phyloP scores from a whole-genome alignment of 2,329 filamentous ascomycete genomes.

The Phaeosphaeriaceae sp. region DNA sequence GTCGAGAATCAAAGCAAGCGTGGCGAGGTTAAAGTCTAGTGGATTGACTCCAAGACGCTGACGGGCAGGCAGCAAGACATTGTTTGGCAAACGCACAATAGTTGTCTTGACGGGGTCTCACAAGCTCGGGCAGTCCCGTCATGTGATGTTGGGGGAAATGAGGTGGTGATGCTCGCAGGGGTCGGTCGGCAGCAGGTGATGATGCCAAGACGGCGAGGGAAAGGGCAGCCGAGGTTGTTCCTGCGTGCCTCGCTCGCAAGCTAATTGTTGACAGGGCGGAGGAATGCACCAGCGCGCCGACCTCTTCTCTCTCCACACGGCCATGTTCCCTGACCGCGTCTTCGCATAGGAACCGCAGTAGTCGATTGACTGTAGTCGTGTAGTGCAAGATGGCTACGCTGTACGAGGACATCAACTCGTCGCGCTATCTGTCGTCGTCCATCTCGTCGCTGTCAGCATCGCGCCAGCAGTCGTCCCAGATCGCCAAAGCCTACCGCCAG shows the following conservation, averaged over 20 bases:
- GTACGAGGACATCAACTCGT: constrained; percentile 60
- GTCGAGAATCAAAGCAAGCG: constrained; percentile 24
- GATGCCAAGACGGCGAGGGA: constrained; percentile 22
- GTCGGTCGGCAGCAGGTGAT: constrained; percentile 10
- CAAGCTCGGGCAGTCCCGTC: constrained; percentile 1
- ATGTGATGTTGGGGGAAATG: constrained; percentile 3
- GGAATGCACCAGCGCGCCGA: constrained; percentile 18
- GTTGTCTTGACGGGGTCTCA: constrained; percentile 2
- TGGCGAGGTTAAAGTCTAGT: constrained; percentile 8
- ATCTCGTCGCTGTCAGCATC: constrained; percentile 74
- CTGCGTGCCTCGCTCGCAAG: neutral
- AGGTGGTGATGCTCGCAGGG: constrained; percentile 5
- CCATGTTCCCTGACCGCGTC: constrained; percentile 12
- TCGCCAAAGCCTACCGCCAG: constrained; percentile 93
- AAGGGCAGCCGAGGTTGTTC: constrained; percentile 24
- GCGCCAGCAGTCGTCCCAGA: constrained; percentile 72
- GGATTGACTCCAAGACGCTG: constrained; percentile 8
- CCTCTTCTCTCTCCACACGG: constrained; percentile 11
- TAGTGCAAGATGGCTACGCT: constrained; percentile 52
- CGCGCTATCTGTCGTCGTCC: constrained; percentile 70
- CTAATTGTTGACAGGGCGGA: constrained; percentile 23
- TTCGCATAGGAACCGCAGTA: neutral
- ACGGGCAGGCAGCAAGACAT: constrained; percentile 9
- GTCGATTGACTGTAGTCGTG: constrained; percentile 1
- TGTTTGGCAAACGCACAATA: constrained; percentile 15